phyloP scores from a whole-genome alignment of 192 early-diverging fungal species.

The Coemansia aciculifera region DNA sequence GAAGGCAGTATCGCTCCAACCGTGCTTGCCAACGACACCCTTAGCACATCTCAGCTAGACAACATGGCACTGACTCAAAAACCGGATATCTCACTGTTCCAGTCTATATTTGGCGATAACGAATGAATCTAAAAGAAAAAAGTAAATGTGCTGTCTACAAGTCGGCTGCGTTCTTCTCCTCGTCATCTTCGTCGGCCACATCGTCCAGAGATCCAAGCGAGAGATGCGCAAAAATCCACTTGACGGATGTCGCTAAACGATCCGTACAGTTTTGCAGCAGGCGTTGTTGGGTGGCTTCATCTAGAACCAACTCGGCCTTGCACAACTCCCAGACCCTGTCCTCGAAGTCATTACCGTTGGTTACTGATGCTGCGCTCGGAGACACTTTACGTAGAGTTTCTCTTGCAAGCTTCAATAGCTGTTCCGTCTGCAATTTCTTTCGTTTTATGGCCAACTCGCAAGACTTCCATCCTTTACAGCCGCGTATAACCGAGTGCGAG shows the following conservation, averaged over 20 bases:
- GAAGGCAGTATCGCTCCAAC: background rate
- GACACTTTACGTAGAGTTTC: background rate
- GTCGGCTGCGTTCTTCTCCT: constrained; percentile 3
- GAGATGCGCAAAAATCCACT: background rate
- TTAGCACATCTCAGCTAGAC: background rate
- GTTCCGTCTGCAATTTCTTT: constrained; percentile 15
- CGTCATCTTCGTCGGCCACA: background rate
- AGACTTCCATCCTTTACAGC: constrained; percentile 31
- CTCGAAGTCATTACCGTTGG: background rate
- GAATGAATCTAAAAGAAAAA: background rate
- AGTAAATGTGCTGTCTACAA: background rate
- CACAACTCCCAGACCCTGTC: constrained; percentile 6
- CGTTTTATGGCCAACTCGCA: constrained; percentile 19
- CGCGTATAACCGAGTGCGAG: constrained; percentile 23
- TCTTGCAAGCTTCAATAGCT: constrained; percentile 5
- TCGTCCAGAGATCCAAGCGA: background rate
- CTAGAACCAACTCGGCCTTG: constrained; percentile 4
- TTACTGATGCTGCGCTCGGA: background rate
- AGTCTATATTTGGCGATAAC: constrained; percentile 32
- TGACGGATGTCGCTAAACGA: background rate
- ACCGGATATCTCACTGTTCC: constrained; percentile 27
- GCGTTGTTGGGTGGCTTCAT: background rate
- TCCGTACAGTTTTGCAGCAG: background rate
- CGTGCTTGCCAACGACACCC: constrained; percentile 15
- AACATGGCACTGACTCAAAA: background rate